These are phyloP conservation scores for Backusella psychrophila DNA, from an alignment of 192 early-diverging fungal species.

Conservation along the genomic window DNA sequence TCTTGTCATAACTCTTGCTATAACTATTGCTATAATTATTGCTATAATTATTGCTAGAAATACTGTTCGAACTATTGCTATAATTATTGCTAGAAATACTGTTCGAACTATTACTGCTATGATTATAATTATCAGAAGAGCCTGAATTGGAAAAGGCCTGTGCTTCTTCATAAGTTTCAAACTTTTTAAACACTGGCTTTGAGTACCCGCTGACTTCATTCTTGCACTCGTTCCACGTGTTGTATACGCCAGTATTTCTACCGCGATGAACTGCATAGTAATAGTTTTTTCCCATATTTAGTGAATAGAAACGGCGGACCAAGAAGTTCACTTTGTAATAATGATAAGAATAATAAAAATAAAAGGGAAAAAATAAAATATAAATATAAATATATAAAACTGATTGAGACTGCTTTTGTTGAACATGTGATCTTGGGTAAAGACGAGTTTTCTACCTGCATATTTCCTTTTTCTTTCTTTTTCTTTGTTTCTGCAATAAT, in stretches of 20 bases:
- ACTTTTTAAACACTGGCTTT: conserved; percentile 64
- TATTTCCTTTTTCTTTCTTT: neutral
- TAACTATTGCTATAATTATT: no score
- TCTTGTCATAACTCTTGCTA: no score
- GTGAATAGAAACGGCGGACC: neutral
- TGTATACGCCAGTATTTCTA: conserved; percentile 40
- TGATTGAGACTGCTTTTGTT: neutral
- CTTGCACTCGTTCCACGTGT: conserved; percentile 58
- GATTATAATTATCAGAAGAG: no score
- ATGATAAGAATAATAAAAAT: neutral
- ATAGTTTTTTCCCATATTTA: conserved; percentile 6
- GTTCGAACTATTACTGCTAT: no score
- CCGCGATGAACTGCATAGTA: conserved; percentile 50
- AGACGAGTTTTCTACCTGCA: neutral
- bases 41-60: no score
- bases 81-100: no score
- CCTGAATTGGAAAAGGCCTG: conserved; percentile 38
- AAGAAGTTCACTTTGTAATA: neutral
- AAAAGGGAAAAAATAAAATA: neutral
- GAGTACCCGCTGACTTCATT: conserved; percentile 47
- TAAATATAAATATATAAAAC: neutral
- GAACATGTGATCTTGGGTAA: neutral
- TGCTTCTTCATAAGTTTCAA: conserved; percentile 53
- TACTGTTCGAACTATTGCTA: no score
- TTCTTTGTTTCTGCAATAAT: neutral